Evolutionary conservation across 1,284 basidiomycete species (phyloP), one percentile per base, ranked within the genome.

Genomic region (Fomitopsis betulina): DNA sequence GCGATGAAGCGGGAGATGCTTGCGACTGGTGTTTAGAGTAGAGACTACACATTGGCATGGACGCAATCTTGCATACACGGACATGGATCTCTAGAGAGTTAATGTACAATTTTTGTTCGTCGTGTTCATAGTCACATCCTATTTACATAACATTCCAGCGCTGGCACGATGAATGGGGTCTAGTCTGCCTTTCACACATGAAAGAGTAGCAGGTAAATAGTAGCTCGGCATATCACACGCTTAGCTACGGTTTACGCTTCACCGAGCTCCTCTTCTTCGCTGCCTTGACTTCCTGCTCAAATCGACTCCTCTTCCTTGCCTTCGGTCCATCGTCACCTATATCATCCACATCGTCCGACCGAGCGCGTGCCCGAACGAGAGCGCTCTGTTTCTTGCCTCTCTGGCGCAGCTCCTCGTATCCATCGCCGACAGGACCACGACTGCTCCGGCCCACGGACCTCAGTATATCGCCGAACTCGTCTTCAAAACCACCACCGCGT

Each of bases 391-490:
- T 90, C 73, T 82, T 86, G 3, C 87, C 85, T 61, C 81, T 81
- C 67, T 82, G 75, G 64, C 90, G 75, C 56, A 93, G 74, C 65
- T 89, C 87, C 59, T 92, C 90, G 59, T 93, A 93, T 0, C 89
- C 86, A 73, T 93, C 84, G 15, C 79, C 75, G 52, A 75, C 54
- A 2, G 74, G 81, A 13, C 76, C 72, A n/a, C 68, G 71, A 66
- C 75, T 70, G 67, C 70, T 71, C 63, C 80, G 66, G 58, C 78
- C 77, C 47, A 84, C 75, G 39, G 84, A 77, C 69, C 79, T 83
- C 35, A 95, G 73, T 30, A 95, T 86, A 65, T 94, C 93, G 35
- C 83, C 84, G 68, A 95, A 90, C 72, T 94, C 93, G 65, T 92
- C 91, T 64, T 91, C 89, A 59, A 94, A 75, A 0, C 90, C 91